Base-by-base conservation (phyloP, 2,329 filamentous ascomycete genomes). In the Clonostachys rosea region DNA sequence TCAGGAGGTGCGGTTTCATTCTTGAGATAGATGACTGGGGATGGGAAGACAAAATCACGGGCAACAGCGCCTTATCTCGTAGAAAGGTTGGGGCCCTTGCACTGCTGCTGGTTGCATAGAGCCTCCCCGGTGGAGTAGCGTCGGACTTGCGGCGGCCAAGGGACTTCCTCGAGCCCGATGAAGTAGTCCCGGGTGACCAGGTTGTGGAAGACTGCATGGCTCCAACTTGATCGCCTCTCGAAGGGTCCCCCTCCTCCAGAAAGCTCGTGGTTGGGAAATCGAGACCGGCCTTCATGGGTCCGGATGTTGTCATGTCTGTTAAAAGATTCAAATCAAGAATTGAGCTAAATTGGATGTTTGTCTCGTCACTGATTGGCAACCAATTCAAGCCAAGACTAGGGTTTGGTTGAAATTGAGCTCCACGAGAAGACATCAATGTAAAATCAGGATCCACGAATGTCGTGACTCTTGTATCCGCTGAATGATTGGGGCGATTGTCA, bases 21-120 rank as follows among this genome's bases (percentile, higher is more conserved):
- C 36, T n/a, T 8, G 48, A 18, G 10, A 40, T 10, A 16, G 16
- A 6, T 18, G 6, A 12, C 14, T n/a, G 10, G 17, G 10, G 20
- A 13, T 39, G 20, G 30, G 17, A 8, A 20, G 14, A 10, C 17
- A 13, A n/a, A 13, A 40, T 40, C 5, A 39, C 35, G 16, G 34
- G 20, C 17, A 45, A 1, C 30, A n/a, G 14, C 8, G n/a, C 16
- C 13, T 20, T 39, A 11, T 45, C 44, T 13, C 34, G 14, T 33
- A 39, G 34, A 35, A 39, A 45, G 20, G 18, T 34, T 17, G 44
- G 35, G 14, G 44, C 35, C 33, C 44, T 18, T 16, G 44, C 44
- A 37, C 44, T 45, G 20, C 44, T 45, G 30, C 44, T 45, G 16
- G 44, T 45, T 30, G 44, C 44, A 24, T 45, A 45, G 17, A 45